Conservation (phyloP, 1,284 basidiomycete species). For the Tylopilus microsporus region DNA sequence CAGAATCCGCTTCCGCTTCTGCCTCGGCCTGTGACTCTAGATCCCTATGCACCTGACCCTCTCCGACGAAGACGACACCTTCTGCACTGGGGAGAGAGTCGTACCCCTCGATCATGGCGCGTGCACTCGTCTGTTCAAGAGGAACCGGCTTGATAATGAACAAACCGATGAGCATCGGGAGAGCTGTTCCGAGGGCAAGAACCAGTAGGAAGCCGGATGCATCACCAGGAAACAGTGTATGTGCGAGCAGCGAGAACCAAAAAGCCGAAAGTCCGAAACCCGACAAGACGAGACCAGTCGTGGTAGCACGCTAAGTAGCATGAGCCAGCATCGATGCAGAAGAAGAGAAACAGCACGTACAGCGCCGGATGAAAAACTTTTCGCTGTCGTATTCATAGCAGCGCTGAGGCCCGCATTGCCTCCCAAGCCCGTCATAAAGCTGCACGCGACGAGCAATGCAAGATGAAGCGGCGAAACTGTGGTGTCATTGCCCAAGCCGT, state of each 20-base stretch:
- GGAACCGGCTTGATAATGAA: constrained; percentile 61
- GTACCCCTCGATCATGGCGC: constrained; percentile 6
- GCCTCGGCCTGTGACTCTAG: constrained; percentile 18
- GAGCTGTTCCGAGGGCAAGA: constrained; percentile 65
- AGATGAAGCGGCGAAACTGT: constrained; percentile 33
- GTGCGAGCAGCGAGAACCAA: constrained; percentile 67
- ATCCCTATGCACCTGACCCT: constrained; percentile 28
- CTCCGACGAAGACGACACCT: constrained; percentile 21
- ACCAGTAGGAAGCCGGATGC: constrained; percentile 65
- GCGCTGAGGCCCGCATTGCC: constrained; percentile 55
- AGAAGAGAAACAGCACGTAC: constrained; percentile 33
- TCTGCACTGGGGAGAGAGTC: constrained; percentile 15
- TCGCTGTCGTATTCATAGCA: constrained; percentile 62
- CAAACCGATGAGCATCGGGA: constrained; percentile 66
- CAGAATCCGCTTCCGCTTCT: constrained; percentile 14
- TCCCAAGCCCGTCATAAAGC: constrained; percentile 58
- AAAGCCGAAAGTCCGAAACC: constrained; percentile 85
- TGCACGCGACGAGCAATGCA: constrained; percentile 42
- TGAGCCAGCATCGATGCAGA: not conserved
- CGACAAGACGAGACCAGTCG: constrained; percentile 70
- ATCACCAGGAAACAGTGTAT: constrained; percentile 63
- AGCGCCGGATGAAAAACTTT: constrained; percentile 52
- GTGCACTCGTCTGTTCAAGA: constrained; percentile 29
- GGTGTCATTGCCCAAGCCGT: constrained; percentile 33
- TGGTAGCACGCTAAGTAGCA: constrained; percentile 55